These are phyloP conservation scores for Lipomyces kockii DNA, from an alignment of 805 yeast species.

Conservation along the genomic window DNA sequence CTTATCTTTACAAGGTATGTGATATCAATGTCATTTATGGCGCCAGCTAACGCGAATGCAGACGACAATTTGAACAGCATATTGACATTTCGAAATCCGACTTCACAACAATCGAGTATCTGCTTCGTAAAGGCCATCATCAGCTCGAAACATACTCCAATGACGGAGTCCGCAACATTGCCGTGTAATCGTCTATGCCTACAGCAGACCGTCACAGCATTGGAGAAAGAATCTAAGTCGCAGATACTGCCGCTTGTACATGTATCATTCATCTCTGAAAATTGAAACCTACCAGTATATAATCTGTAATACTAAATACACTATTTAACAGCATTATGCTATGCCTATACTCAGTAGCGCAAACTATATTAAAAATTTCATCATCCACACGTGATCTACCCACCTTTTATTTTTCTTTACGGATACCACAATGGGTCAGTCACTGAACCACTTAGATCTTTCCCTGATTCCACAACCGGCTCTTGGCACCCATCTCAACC, in stretches of 20 bases:
- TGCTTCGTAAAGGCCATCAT: slow-evolving; percentile 74
- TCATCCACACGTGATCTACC: not conserved
- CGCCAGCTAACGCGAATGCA: not conserved
- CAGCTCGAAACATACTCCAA: slow-evolving; percentile 72
- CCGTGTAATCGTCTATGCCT: not conserved
- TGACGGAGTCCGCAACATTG: slow-evolving; percentile 71
- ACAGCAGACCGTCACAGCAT: not conserved
- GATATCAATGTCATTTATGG: no score
- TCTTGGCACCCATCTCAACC: slow-evolving; percentile 77
- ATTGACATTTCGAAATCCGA: slow-evolving; percentile 69
- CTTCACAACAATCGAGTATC: slow-evolving; percentile 82
- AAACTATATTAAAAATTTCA: not conserved
- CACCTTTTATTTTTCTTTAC: not conserved
- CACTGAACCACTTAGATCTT: slow-evolving; percentile 16
- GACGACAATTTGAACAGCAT: slow-evolving; percentile 65
- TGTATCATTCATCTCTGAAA: not conserved
- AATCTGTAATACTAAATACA: not conserved
- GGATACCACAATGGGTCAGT: not conserved
- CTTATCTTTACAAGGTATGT: slow-evolving; percentile 51
- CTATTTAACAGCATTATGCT: not conserved
- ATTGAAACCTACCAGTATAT: not conserved
- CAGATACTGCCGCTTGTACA: not conserved
- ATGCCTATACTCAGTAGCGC: not conserved
- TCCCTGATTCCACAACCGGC: slow-evolving; percentile 35
- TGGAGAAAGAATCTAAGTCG: not conserved